Percentiles rank a stretch among this genome's conserved stretches.
Evolutionary conservation across 176 grass and related monocot species (phyloP).

Genomic region (Lolium perenne): DNA sequence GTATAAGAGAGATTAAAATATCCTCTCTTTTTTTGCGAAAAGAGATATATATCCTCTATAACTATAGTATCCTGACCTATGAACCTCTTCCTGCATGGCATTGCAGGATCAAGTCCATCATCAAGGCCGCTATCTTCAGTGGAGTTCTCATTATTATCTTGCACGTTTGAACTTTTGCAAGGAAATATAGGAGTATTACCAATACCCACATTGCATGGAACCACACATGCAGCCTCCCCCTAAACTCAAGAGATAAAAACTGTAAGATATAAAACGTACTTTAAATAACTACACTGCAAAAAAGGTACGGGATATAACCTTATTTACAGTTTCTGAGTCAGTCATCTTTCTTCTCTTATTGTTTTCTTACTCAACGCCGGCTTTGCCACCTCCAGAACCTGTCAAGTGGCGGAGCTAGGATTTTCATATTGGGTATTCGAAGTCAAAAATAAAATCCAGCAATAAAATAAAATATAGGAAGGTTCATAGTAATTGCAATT

Average conservation of each 20-base stretch:
- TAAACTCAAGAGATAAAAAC: constrained; percentile 42
- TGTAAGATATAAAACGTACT: constrained; percentile 40
- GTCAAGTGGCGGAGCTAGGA: too few species aligned
- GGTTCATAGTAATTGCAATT: not conserved
- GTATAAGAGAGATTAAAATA: constrained; percentile 4
- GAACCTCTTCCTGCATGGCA: constrained; percentile 98
- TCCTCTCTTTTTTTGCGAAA: too few species aligned
- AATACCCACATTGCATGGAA: constrained; percentile 45
- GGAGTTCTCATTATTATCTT: constrained; percentile 69
- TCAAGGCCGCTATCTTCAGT: constrained; percentile 90
- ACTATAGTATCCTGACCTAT: constrained; percentile 67
- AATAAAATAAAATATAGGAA: too few species aligned
- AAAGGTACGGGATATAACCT: too few species aligned
- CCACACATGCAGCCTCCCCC: constrained; percentile 47
- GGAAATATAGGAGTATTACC: constrained; percentile 64
- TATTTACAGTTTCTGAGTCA: too few species aligned
- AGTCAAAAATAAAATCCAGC: too few species aligned
- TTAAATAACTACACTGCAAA: not conserved
- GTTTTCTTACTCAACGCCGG: too few species aligned
- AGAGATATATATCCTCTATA: too few species aligned
- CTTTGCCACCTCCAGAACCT: too few species aligned
- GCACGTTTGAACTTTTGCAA: constrained; percentile 58
- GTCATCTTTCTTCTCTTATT: too few species aligned
- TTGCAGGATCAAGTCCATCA: constrained; percentile 97
- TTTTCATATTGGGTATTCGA: too few species aligned